Conservation (phyloP, 306 rosid species). For the Gastrolobium villosum region DNA sequence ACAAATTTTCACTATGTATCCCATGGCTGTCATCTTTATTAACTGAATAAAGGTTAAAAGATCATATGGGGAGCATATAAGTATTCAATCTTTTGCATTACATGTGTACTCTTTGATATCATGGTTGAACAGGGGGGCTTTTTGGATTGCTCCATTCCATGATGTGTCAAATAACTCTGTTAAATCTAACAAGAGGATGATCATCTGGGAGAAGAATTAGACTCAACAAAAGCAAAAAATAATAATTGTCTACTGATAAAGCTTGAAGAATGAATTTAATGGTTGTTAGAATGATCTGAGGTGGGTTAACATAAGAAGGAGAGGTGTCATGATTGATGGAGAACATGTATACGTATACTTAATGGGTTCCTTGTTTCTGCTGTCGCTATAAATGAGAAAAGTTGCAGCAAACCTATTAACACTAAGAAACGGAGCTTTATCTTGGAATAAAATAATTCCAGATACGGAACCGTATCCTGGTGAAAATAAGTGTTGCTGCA, state of each 20-base stretch:
- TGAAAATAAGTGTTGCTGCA: too few species aligned
- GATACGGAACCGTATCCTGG: too few species aligned
- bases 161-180: neutral
- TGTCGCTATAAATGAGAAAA: too few species aligned
- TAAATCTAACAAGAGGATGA: neutral
- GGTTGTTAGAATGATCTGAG: neutral
- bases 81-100: neutral
- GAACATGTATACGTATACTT: neutral
- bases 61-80: neutral
- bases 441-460: too few species aligned
- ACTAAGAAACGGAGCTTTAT: too few species aligned
- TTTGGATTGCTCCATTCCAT: neutral
- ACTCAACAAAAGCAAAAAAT: neutral
- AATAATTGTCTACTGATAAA: neutral
- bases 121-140: neutral
- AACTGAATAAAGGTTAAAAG: neutral
- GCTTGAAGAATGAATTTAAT: neutral
- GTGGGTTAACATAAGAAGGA: too few species aligned
- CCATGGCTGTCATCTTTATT: neutral
- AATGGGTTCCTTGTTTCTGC: too few species aligned
- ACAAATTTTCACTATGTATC: neutral
- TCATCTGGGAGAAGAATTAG: neutral
- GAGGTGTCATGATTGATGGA: neutral
- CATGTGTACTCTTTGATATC: conserved; percentile 2
- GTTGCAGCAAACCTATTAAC: too few species aligned